Base-by-base conservation (phyloP, 768 basidiomycete genomes). In the Polyporus arcularius region DNA sequence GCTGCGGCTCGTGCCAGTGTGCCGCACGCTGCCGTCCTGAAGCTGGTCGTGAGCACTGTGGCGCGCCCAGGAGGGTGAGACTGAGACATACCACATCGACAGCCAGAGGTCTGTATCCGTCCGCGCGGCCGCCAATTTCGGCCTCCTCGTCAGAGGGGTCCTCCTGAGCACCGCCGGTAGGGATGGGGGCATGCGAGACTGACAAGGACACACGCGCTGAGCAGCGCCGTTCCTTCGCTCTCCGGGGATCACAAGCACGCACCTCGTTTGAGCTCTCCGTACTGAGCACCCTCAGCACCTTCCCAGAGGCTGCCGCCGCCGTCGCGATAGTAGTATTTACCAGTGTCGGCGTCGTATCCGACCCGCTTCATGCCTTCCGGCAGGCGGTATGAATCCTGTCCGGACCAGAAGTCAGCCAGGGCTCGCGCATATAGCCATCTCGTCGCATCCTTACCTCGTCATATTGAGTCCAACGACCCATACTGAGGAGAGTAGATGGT, bases 321-420 rank as follows among this genome's bases (percentile, higher is more conserved):
- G 71, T 35, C 84, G 28, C 80, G 79, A 74, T 86, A 93, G 69
- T 81, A 80, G 76, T 92, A 91, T 50, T 80, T 76, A 35, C 83
- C 81, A 1, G 80, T 79, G 75, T 92, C 90, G 4, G 86, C 76
- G 73, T 93, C 90, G 68, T 92, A 92, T 14, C 89, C 90, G 58
- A 89, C 82, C 38, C 90, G 84, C 62, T 84, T 77, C 70, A 82
- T 73, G 43, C 83, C 82, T 53, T 78, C 79, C 1, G 82, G 82
- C 55, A 84, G 78, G 63, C 82, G 77, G 66, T 82, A 80, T 14
- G 76, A 75, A 57, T 84, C 82, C 82, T 83, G 58, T 12, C 2
- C 54, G 49, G 46, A 47, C 61, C 16, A 55, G 50, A 53, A 46
- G 60, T n/a, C 35, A 28, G 14, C 28, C 21, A 26, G 21, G 18